Base-by-base conservation (phyloP, 2,329 filamentous ascomycete species). In the Pseudonectria foliicola region DNA sequence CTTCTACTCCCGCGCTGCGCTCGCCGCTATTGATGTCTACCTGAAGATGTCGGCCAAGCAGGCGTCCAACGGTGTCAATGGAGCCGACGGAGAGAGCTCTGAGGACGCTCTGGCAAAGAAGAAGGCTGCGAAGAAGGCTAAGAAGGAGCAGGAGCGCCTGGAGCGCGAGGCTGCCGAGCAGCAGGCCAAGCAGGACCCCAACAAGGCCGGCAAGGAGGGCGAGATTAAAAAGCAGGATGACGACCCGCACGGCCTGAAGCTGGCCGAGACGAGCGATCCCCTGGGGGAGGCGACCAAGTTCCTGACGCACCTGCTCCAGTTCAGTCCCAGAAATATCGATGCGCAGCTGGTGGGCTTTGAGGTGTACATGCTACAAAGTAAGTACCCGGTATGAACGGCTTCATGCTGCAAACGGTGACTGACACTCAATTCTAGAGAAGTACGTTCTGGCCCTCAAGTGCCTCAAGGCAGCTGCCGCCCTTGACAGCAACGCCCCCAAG, bases 81-180 rank as follows among this genome's bases (percentile, higher is more conserved):
- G 76, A 8, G 58, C 63, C 16, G 67, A 69, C 21, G 68, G 64
- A n/a, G 58, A 59, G 27, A 59, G 64, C 31, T 66, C 64, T 2
- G 73, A 79, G 8, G 76, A 78, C 40, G 66, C 77, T 2, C 68
- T 77, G 13, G 86, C 90, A 50, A 77, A 76, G 48, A 94, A 90
- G 68, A 94, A 90, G 68, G 86, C 85, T 0, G 72, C 82, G 18
- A 94, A 94, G 68, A 95, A 94, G 67, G 85, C 87, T 1, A 86
- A 82, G 63, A 92, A 85, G 57, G 86, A 90, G 50, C 60, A 64
- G 40, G 63, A 68, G 49, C 61, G 64, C 10, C 42, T 82, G 24
- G 84, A 89, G 59, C 80, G 85, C 53, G 82, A 85, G 46, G 85
- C 88, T 27, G 81, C 82, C 16, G 86, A 88, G 47, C 85, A 80